These are phyloP conservation scores for Aspergillus neoniger DNA, from an alignment of 2,329 filamentous ascomycete genomes.

Conservation along the genomic window DNA sequence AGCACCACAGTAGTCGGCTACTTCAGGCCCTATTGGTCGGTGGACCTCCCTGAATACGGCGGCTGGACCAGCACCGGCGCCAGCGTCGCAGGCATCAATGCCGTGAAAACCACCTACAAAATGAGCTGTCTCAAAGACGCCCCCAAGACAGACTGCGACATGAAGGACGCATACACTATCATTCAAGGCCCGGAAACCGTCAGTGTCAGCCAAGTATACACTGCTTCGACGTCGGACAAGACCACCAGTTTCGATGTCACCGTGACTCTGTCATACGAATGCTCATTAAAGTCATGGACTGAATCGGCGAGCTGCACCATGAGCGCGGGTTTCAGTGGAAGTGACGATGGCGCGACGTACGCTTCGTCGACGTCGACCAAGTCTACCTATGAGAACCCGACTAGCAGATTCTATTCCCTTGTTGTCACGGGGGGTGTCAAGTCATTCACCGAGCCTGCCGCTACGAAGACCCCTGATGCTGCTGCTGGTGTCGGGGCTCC, in stretches of 20 bases:
- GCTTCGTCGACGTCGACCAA: background rate
- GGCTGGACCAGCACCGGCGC: conserved; percentile 23
- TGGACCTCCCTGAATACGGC: conserved; percentile 4
- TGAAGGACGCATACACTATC: conserved; percentile 23
- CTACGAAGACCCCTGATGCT: conserved; percentile 23
- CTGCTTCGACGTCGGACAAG: conserved; percentile 14
- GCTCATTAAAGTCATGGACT: conserved; percentile 19
- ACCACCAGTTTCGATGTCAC: conserved; percentile 19
- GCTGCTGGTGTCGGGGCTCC: conserved; percentile 15
- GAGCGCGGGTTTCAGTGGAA: conserved; percentile 16
- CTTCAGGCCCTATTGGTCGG: conserved; percentile 16
- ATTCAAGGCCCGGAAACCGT: conserved; percentile 27
- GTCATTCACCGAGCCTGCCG: conserved; percentile 20
- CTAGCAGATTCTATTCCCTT: conserved; percentile 14
- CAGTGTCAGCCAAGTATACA: conserved; percentile 24
- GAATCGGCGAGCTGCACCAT: conserved; percentile 24
- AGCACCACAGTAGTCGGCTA: conserved; percentile 16
- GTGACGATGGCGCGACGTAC: background rate
- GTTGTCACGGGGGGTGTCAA: conserved; percentile 24
- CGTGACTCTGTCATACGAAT: conserved; percentile 20
- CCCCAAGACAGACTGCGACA: conserved; percentile 26
- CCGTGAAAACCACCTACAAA: conserved; percentile 26
- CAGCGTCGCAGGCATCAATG: conserved; percentile 26
- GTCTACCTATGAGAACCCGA: background rate
- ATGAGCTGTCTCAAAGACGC: conserved; percentile 24